Evolutionary conservation across 2,329 filamentous ascomycete genomes (phyloP).

Genomic region (Lachnellula suecica): DNA sequence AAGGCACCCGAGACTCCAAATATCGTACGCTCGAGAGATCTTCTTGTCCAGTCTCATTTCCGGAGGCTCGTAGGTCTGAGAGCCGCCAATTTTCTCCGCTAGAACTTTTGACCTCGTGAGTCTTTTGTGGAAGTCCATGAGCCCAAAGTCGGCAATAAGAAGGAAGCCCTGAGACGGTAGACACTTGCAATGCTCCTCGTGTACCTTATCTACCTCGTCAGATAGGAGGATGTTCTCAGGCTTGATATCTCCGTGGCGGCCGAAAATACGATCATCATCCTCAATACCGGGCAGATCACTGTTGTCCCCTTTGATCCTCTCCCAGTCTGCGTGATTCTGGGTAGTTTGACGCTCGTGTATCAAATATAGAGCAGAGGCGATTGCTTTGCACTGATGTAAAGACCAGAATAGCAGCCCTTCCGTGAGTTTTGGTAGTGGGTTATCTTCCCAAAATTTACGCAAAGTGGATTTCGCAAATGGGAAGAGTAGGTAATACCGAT

Average conservation of each 20-base stretch:
- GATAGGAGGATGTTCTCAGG: slow-evolving; percentile 38
- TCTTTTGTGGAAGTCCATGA: slow-evolving; percentile 31
- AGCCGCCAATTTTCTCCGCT: slow-evolving; percentile 9
- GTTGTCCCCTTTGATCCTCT: not conserved
- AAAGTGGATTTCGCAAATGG: slow-evolving; percentile 28
- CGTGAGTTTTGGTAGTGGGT: slow-evolving; percentile 1
- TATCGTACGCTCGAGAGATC: slow-evolving; percentile 20
- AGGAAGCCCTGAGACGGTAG: slow-evolving; percentile 17
- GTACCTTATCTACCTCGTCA: not conserved
- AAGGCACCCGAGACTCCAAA: slow-evolving; percentile 34
- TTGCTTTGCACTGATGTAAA: slow-evolving; percentile 24
- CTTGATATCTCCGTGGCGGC: slow-evolving; percentile 39
- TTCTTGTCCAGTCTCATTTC: slow-evolving; percentile 27
- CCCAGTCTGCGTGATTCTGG: not conserved
- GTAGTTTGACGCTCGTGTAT: slow-evolving; percentile 23
- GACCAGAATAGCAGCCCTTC: slow-evolving; percentile 19
- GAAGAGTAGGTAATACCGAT: slow-evolving; percentile 26
- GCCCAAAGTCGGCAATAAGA: slow-evolving; percentile 36
- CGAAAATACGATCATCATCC: slow-evolving; percentile 21
- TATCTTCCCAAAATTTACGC: slow-evolving; percentile 24
- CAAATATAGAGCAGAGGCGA: slow-evolving; percentile 19
- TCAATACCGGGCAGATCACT: not conserved
- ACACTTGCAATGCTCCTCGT: not conserved
- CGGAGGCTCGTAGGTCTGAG: slow-evolving; percentile 37
- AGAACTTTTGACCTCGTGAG: slow-evolving; percentile 28